phyloP scores from a whole-genome alignment of 1,139 yeast genomes.

The Meyerozyma smithsonii region DNA sequence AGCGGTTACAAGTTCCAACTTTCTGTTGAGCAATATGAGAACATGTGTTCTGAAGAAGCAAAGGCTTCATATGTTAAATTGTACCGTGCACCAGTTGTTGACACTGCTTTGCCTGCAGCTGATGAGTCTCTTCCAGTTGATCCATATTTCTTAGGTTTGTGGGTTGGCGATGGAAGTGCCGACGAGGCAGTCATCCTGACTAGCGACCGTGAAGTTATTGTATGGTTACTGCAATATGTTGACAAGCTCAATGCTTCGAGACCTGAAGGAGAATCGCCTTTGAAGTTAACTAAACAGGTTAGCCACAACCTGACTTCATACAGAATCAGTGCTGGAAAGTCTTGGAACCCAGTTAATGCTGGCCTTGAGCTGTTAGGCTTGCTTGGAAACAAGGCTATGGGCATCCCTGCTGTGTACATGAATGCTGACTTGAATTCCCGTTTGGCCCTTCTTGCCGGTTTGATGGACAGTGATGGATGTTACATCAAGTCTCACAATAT shows the following conservation, averaged over 20 bases:
- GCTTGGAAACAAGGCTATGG: conserved; percentile 1
- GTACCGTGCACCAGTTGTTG: background rate
- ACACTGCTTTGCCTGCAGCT: background rate
- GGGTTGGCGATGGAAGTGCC: conserved; percentile 3
- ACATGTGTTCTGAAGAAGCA: background rate
- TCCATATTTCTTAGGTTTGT: conserved; percentile 4
- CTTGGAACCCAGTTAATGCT: conserved; percentile 2
- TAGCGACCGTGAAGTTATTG: conserved; percentile 3
- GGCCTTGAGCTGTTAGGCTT: conserved; percentile 3
- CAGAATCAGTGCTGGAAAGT: background rate
- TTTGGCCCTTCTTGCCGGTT: conserved; percentile 3
- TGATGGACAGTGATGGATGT: conserved; percentile 4
- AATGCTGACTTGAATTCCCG: background rate
- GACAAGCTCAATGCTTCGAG: background rate
- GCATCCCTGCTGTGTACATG: conserved; percentile 3
- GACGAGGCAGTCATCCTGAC: conserved; percentile 2
- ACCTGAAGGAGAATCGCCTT: conserved; percentile 1
- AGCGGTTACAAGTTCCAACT: conserved; percentile 4
- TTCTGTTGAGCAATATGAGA: conserved; percentile 2
- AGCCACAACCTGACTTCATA: background rate
- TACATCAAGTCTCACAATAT: conserved; percentile 3
- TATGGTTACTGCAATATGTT: conserved; percentile 3
- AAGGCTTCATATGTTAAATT: background rate
- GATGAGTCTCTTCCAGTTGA: conserved; percentile 1
- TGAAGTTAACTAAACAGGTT: background rate